Percentiles rank a stretch among this genome's conserved stretches.
Evolutionary conservation across 2,329 filamentous ascomycete genomes (phyloP).

Genomic region (Arachnopeziza araneosa): DNA sequence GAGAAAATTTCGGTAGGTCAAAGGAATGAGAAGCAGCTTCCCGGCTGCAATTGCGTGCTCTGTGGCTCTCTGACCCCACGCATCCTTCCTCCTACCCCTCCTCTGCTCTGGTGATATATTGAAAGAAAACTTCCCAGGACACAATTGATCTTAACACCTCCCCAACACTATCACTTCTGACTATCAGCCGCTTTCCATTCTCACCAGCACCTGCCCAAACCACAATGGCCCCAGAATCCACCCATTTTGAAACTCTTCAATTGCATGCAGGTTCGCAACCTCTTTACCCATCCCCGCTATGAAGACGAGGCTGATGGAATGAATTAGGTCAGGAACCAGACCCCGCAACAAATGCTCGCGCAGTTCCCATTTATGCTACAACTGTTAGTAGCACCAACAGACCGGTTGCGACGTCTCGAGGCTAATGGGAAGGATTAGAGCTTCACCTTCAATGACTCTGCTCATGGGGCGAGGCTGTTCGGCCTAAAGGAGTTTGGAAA

Average conservation of each 20-base stretch:
- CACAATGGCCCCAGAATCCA: constrained; percentile 34
- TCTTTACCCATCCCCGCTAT: constrained; percentile 9
- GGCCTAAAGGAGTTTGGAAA: constrained; percentile 93
- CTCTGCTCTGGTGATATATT: neutral
- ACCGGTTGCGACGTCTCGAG: neutral
- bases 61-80: neutral
- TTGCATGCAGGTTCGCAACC: constrained; percentile 64
- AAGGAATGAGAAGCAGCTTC: neutral
- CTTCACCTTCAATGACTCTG: constrained; percentile 91
- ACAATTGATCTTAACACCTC: neutral
- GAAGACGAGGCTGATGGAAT: constrained; percentile 10
- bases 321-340: constrained; percentile 68
- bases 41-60: neutral
- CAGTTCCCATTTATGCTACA: constrained; percentile 93
- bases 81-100: neutral
- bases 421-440: constrained; percentile 48
- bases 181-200: neutral
- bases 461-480: constrained; percentile 90
- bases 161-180: neutral
- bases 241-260: constrained; percentile 78
- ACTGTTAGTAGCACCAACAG: constrained; percentile 43
- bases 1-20: neutral
- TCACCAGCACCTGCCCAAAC: neutral
- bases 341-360: constrained; percentile 74
- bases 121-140: neutral